Evolutionary conservation across 177 flowering plant genomes (phyloP).

Genomic region (Telopea speciosissima): DNA sequence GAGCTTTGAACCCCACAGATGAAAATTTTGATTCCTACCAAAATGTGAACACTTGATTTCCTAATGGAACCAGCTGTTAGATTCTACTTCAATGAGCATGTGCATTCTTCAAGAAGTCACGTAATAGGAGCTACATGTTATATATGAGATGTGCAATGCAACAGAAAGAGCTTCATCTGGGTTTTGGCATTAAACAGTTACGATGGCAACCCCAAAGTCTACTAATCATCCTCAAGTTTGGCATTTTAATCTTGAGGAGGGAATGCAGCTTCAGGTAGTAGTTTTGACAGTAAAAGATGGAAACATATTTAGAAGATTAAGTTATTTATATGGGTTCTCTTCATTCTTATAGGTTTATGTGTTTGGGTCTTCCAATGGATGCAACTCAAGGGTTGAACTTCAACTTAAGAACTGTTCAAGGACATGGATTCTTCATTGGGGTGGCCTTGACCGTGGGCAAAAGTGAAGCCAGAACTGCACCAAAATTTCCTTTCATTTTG

Average conservation of each 20-base stretch:
- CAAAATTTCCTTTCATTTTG: not conserved
- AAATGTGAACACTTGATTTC: not conserved
- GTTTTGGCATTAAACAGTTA: not conserved
- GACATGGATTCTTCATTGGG: slow-evolving; percentile 41
- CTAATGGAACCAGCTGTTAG: not conserved
- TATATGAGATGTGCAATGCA: slow-evolving; percentile 4
- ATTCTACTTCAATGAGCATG: not conserved
- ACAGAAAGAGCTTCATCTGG: not conserved
- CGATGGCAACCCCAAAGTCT: slow-evolving; percentile 19
- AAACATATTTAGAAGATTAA: not conserved
- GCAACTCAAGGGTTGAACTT: slow-evolving; percentile 26
- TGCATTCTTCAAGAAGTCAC: not conserved
- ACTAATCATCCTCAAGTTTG: slow-evolving; percentile 21
- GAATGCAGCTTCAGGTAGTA: slow-evolving; percentile 32
- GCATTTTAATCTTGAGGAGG: slow-evolving; percentile 30
- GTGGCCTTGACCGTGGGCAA: slow-evolving; percentile 31
- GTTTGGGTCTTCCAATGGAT: slow-evolving; percentile 23
- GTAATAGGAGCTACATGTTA: not conserved
- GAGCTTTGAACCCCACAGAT: not conserved
- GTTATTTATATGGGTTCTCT: not conserved
- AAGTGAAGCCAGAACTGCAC: slow-evolving; percentile 16
- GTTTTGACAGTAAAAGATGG: not conserved
- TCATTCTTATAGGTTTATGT: slow-evolving; percentile 28
- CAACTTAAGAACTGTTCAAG: slow-evolving; percentile 32
- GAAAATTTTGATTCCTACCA: not conserved